Conservation (phyloP, 2,329 filamentous ascomycete genomes). For the Cordyceps sp. region DNA sequence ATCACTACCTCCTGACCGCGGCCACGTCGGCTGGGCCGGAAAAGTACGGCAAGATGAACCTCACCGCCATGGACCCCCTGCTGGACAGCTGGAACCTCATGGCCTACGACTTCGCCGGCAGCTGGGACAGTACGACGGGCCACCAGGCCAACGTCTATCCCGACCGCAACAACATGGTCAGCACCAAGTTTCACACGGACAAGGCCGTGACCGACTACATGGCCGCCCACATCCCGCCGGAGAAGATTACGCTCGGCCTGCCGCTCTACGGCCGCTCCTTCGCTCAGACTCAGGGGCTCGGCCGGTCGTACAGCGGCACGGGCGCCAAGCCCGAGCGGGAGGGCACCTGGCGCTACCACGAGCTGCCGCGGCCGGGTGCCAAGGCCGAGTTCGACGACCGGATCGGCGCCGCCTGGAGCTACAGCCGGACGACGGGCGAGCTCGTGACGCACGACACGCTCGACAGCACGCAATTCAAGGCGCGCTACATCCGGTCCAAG, state of each 20-base stretch:
- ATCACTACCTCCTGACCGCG: slow-evolving; percentile 33
- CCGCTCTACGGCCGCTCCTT: slow-evolving; percentile 72
- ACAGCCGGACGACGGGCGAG: slow-evolving; percentile 37
- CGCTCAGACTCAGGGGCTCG: slow-evolving; percentile 47
- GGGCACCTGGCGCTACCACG: slow-evolving; percentile 60
- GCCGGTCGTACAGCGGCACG: slow-evolving; percentile 41
- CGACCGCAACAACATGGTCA: slow-evolving; percentile 28
- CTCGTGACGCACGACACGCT: slow-evolving; percentile 58
- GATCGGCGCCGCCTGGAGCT: slow-evolving; percentile 54
- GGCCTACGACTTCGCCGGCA: slow-evolving; percentile 56
- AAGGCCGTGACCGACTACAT: slow-evolving; percentile 39
- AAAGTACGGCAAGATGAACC: slow-evolving; percentile 32
- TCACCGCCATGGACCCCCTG: slow-evolving; percentile 36
- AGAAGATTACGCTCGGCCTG: slow-evolving; percentile 60
- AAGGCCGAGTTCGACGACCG: slow-evolving; percentile 36
- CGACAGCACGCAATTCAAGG: slow-evolving; percentile 41
- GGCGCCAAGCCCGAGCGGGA: slow-evolving; percentile 30
- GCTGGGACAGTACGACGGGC: slow-evolving; percentile 44
- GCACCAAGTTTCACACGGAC: slow-evolving; percentile 55
- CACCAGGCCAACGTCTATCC: slow-evolving; percentile 56
- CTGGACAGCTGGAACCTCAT: slow-evolving; percentile 46
- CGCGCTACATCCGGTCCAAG: slow-evolving; percentile 39
- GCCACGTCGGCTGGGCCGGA: slow-evolving; percentile 29
- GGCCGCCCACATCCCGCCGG: slow-evolving; percentile 34
- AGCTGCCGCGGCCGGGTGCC: slow-evolving; percentile 45